Percentiles rank a stretch among this genome's conserved stretches.
These are phyloP conservation scores for Agaricus sinodeliciosus DNA, from an alignment of 768 basidiomycete genomes.

Conservation along the genomic window DNA sequence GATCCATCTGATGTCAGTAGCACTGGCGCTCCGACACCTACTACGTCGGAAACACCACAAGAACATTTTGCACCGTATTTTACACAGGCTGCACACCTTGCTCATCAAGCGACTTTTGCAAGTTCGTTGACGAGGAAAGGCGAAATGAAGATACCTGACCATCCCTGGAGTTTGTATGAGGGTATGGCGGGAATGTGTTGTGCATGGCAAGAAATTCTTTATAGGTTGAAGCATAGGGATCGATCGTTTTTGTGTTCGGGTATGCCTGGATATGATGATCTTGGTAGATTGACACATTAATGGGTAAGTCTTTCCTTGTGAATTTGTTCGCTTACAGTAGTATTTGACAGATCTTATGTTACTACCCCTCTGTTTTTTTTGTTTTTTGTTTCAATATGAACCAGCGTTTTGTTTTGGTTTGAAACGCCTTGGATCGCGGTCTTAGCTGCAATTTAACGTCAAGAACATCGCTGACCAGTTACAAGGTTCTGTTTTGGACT, in stretches of 20 bases:
- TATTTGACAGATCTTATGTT: not conserved
- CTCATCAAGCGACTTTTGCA: slow-evolving; percentile 34
- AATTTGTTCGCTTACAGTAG: not conserved
- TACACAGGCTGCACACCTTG: slow-evolving; percentile 38
- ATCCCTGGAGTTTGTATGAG: slow-evolving; percentile 51
- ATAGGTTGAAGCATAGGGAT: slow-evolving; percentile 18
- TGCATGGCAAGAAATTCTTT: slow-evolving; percentile 44
- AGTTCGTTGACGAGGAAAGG: slow-evolving; percentile 26
- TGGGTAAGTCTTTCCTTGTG: not conserved
- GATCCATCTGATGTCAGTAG: slow-evolving; percentile 3
- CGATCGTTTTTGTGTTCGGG: slow-evolving; percentile 19
- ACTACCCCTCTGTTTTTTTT: not conserved
- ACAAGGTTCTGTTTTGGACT: too few relatives aligned
- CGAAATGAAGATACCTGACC: slow-evolving; percentile 41
- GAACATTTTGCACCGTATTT: slow-evolving; percentile 21
- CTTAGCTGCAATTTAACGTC: too few relatives aligned
- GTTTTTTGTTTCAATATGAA: not conserved
- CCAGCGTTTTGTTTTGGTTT: too few relatives aligned
- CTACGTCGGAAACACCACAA: not conserved
- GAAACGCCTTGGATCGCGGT: too few relatives aligned
- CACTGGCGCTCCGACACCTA: not conserved
- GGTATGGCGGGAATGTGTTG: slow-evolving; percentile 55
- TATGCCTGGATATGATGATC: slow-evolving; percentile 38
- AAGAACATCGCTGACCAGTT: too few relatives aligned
- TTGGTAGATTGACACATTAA: slow-evolving; percentile 5